phyloP scores from a whole-genome alignment of 2,329 filamentous ascomycete genomes.

The Chaetomium olivaceum region DNA sequence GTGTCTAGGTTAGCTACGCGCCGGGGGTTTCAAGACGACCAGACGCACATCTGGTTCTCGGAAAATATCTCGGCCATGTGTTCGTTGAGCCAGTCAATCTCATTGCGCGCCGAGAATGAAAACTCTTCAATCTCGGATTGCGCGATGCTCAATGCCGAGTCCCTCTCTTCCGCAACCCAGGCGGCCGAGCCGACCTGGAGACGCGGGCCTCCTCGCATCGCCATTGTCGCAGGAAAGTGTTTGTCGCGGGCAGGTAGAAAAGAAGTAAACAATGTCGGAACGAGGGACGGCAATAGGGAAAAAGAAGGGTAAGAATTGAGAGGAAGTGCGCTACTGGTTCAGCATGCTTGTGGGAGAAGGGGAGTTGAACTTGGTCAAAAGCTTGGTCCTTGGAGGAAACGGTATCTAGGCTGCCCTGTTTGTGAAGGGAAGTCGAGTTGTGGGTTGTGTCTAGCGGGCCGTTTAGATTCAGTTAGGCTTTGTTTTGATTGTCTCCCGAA shows the following conservation, averaged over 20 bases:
- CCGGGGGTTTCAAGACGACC: background rate
- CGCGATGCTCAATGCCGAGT: conserved; percentile 73
- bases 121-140: conserved; percentile 90
- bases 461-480: conserved; percentile 27
- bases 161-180: conserved; percentile 85
- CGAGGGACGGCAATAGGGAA: conserved; percentile 11
- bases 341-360: conserved; percentile 7
- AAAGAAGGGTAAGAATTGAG: background rate
- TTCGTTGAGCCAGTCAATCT: conserved; percentile 97
- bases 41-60: conserved; percentile 75
- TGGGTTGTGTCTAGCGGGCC: conserved; percentile 25
- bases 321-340: conserved; percentile 2
- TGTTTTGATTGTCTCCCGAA: conserved; percentile 35
- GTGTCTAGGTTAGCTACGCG: conserved; percentile 21
- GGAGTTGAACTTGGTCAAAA: background rate
- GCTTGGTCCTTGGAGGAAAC: conserved; percentile 6
- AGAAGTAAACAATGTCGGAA: conserved; percentile 21
- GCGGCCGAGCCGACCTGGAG: conserved; percentile 74
- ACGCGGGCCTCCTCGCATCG: conserved; percentile 57
- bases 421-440: conserved; percentile 28
- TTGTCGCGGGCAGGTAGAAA: background rate
- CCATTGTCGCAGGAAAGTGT: conserved; percentile 33
- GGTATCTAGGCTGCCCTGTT: conserved; percentile 12
- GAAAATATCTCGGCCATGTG: conserved; percentile 96
- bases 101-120: conserved; percentile 85